Base-by-base conservation (phyloP, 768 basidiomycete species). In the Kwoniella shandongensis region DNA sequence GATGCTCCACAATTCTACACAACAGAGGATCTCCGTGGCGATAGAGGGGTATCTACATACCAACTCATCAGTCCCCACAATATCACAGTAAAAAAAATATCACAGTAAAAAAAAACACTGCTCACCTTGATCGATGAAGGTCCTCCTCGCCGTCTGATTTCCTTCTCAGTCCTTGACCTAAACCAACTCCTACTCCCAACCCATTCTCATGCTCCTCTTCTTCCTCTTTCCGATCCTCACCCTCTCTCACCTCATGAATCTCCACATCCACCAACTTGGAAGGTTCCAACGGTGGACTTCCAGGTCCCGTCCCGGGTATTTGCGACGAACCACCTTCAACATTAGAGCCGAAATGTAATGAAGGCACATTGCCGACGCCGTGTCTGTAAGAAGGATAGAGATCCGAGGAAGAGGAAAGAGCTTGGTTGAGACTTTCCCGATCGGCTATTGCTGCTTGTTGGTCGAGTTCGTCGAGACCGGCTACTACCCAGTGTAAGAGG, bases 1-100 rank as follows among this genome's bases (percentile, higher is more conserved):
- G 69, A 97, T 89, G 20, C 88, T 88, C 87, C 91, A 96, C 78
- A 94, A 87, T 67, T 94, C 92, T 76, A 89, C 88, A 78, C 91
- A 93, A 78, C 91, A 93, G 30, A 98, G 83, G 22, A 97, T 91
- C 76, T 98, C 94, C 25, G 93, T 91, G 15, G 91, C 88, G 20
- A 92, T 85, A 69, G 89, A 88, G 1, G 93, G 91, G 76, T 91
- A 97, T 77, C 93, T 96, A 35, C 2, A n/a, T 42, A 3, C 27
- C n/a, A n/a, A n/a, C n/a, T n/a, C n/a, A n/a, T n/a, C n/a, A n/a
- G n/a, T n/a, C n/a, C n/a, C n/a, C n/a, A n/a, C n/a, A n/a, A n/a
- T n/a, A n/a, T n/a, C n/a, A n/a, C n/a, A n/a, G n/a, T n/a, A n/a
- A n/a, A n/a, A n/a, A n/a, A n/a, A n/a, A n/a, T n/a, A n/a, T n/a